phyloP scores from a whole-genome alignment of 2,329 filamentous ascomycete species.

The Alternaria metachromatica region DNA sequence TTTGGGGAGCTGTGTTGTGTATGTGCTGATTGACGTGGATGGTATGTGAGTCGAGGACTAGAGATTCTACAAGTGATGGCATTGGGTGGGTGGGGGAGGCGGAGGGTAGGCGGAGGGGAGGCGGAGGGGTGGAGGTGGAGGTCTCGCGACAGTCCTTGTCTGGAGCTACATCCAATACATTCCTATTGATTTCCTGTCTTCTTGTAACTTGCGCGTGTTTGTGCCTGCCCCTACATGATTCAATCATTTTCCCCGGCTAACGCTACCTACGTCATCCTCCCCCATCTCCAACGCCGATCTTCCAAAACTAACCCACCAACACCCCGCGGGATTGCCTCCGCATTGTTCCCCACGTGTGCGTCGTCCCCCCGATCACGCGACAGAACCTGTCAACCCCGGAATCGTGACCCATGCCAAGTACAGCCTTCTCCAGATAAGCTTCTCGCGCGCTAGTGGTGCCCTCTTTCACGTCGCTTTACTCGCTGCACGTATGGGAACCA shows the following conservation, averaged over 20 bases:
- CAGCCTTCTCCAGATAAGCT: slow-evolving; percentile 6
- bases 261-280: background rate
- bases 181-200: no score
- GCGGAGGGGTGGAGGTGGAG: no score
- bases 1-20: background rate
- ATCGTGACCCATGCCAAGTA: slow-evolving; percentile 1
- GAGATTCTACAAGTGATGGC: no score
- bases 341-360: background rate
- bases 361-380: background rate
- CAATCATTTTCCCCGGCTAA: no score
- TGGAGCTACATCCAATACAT: no score
- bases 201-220: no score
- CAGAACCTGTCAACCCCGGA: background rate
- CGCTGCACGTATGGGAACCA: background rate
- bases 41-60: no score
- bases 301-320: background rate
- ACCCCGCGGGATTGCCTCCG: background rate
- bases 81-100: no score
- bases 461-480: background rate
- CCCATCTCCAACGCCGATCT: background rate
- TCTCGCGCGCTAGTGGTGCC: slow-evolving; percentile 7
- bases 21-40: background rate
- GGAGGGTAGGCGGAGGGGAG: no score
- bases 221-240: no score
- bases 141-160: no score